Conservation (phyloP, 1,284 basidiomycete species). For the Ganoderma boninense region DNA sequence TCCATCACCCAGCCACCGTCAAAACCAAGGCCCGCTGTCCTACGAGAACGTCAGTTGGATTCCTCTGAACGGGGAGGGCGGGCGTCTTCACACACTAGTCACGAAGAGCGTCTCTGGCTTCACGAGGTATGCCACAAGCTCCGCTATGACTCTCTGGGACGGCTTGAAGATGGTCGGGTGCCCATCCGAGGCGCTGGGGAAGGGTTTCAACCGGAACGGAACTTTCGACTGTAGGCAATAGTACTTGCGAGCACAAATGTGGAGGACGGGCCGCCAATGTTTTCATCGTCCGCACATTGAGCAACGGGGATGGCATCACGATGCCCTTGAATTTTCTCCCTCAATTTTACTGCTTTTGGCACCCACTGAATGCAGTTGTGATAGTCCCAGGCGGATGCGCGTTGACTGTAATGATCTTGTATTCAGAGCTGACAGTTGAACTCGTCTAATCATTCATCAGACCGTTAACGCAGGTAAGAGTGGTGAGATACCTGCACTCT, state of each 20-base stretch:
- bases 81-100: slow-evolving; percentile 28
- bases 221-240: too few species aligned
- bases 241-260: not conserved
- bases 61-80: not conserved
- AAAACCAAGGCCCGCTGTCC: slow-evolving; percentile 36
- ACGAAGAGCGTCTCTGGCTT: slow-evolving; percentile 35
- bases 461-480: not conserved
- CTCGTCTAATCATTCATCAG: slow-evolving; percentile 4
- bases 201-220: not conserved
- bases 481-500: slow-evolving; percentile 35
- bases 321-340: not conserved
- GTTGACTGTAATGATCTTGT: slow-evolving; percentile 41
- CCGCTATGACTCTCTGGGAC: slow-evolving; percentile 30
- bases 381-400: slow-evolving; percentile 39
- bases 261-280: slow-evolving; percentile 25
- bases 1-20: slow-evolving; percentile 35
- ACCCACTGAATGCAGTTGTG: slow-evolving; percentile 35
- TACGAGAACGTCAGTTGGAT: slow-evolving; percentile 8
- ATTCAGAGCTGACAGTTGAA: slow-evolving; percentile 8
- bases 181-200: slow-evolving; percentile 25
- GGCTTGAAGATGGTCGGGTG: slow-evolving; percentile 18
- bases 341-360: too few species aligned
- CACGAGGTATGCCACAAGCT: slow-evolving; percentile 35
- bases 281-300: slow-evolving; percentile 31
- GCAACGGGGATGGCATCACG: slow-evolving; percentile 16